Conservation (phyloP, 176 grass and related monocot genomes). For the Triticum urartu region DNA sequence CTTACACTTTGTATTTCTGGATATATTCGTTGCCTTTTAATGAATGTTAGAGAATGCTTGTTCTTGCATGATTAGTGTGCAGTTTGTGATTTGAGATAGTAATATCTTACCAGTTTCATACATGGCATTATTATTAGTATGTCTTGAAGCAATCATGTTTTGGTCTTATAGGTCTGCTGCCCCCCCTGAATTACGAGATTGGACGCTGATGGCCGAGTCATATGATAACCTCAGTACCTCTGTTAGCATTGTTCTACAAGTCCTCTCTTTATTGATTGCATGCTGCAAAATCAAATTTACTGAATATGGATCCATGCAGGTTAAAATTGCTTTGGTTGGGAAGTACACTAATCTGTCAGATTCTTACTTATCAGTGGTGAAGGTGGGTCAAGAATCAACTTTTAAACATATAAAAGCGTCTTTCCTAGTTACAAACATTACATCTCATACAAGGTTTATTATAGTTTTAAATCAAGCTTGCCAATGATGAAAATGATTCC, state of each 20-base stretch:
- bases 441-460: neutral
- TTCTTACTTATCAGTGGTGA: conserved; percentile 94
- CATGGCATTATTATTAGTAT: conserved; percentile 11
- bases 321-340: conserved; percentile 99
- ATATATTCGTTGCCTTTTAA: neutral
- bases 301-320: conserved; percentile 49
- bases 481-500: conserved; percentile 3
- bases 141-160: conserved; percentile 6
- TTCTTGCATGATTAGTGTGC: neutral
- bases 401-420: neutral
- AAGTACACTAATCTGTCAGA: conserved; percentile 94
- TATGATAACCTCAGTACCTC: conserved; percentile 78
- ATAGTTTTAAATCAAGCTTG: neutral
- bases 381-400: conserved; percentile 41
- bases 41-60: conserved; percentile 35
- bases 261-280: neutral
- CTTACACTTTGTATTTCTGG: neutral
- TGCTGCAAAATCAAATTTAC: conserved; percentile 11
- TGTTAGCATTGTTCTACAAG: conserved; percentile 52
- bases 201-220: conserved; percentile 83
- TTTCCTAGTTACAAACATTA: neutral
- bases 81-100: neutral
- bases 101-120: neutral
- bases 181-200: conserved; percentile 66
- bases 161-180: conserved; percentile 57